Conservation (phyloP, 2,329 filamentous ascomycete species). For the Alternaria infectoria region DNA sequence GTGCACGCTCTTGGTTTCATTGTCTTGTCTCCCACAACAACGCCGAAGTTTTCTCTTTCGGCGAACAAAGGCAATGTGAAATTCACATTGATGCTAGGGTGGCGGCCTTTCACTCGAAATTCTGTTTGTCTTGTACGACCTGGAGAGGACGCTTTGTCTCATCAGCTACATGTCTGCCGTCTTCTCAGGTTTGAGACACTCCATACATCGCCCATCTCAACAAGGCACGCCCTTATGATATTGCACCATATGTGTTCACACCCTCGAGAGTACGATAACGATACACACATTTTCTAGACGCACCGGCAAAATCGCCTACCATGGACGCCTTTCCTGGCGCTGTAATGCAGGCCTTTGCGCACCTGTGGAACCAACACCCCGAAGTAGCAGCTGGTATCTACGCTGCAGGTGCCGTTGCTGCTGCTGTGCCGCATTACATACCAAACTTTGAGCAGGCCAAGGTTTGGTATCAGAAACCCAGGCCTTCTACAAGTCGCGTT, state of each 20-base stretch:
- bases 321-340: neutral
- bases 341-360: neutral
- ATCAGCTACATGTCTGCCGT: neutral
- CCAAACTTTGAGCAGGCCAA: slow-evolving; percentile 1
- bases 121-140: neutral
- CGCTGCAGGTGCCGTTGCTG: neutral
- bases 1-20: neutral
- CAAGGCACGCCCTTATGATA: neutral
- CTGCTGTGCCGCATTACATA: neutral
- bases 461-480: neutral
- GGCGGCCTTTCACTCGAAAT: neutral
- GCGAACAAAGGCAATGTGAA: neutral
- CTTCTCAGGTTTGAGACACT: neutral
- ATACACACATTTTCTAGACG: neutral
- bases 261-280: neutral
- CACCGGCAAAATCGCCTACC: neutral
- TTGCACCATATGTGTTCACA: neutral
- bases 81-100: neutral
- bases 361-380: neutral
- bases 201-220: neutral
- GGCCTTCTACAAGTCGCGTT: neutral
- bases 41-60: neutral
- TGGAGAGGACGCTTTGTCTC: neutral
- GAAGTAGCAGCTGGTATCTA: neutral
- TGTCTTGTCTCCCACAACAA: neutral